phyloP scores from a whole-genome alignment of 208 protist genomes.

The Crithidia mellificae region DNA sequence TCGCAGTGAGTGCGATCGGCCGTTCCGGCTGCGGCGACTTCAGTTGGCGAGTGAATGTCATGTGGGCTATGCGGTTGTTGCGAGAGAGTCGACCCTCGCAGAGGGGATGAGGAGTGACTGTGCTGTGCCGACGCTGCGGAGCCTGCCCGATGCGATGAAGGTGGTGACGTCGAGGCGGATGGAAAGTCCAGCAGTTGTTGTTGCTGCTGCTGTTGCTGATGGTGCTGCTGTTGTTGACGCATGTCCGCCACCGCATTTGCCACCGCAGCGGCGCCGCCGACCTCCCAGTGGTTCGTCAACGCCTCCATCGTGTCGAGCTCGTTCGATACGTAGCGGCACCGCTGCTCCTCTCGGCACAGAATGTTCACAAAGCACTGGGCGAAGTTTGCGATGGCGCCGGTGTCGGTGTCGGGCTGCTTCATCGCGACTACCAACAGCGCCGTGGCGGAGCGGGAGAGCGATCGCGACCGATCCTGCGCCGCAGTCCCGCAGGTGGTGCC shows the following conservation, averaged over 20 bases:
- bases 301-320: constrained; percentile 59
- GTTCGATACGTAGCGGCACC: constrained; percentile 52
- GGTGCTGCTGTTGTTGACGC: no score
- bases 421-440: constrained; percentile 78
- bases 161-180: no score
- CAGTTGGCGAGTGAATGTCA: no score
- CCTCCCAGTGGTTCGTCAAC: constrained; percentile 41
- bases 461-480: constrained; percentile 14
- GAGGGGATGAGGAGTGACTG: not conserved
- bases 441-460: constrained; percentile 14
- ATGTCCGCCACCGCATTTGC: constrained; percentile 21
- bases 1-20: not conserved
- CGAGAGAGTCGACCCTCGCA: not conserved
- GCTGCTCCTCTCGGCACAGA: constrained; percentile 75
- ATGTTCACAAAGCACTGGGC: constrained; percentile 84
- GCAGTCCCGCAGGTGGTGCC: not conserved
- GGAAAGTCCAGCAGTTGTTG: no score
- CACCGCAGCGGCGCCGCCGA: constrained; percentile 22
- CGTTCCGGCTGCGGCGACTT: not conserved
- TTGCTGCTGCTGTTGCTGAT: constrained; percentile 4
- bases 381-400: constrained; percentile 64
- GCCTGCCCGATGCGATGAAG: not conserved
- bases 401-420: constrained; percentile 60
- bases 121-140: not conserved
- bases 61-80: no score